Evolutionary conservation across 164 flowering plant genomes (phyloP), one percentile per base, ranked within the genome.

Genomic region (Kalanchoe fedtschenkoi): DNA sequence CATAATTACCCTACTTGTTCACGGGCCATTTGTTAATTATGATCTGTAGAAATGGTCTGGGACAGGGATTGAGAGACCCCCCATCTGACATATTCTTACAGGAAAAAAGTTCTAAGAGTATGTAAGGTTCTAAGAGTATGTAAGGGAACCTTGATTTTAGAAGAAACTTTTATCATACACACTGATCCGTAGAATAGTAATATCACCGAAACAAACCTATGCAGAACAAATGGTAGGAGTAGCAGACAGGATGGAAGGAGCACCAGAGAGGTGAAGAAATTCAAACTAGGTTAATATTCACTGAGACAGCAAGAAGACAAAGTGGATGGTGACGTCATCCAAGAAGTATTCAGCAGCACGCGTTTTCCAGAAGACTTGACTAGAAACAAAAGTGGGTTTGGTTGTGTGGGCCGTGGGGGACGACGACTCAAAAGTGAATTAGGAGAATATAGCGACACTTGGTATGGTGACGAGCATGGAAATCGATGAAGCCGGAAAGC

Each of bases 291-390:
- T 16, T 37, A 37, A 37, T 51, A 29, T 10, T 26, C 33, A 51
- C 3, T 51, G 56, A 32, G 26, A 26, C 56, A 51, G 56, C 30
- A 51, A 51, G 15, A 51, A 4, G 21, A 51, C 56, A 24, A 24
- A 51, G 56, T 51, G 56, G 56, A 17, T 24, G 1, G 16, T 26
- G 56, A 51, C 56, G 56, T 51, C 56, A 51, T 26, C 55, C 56
- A 51, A 51, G 56, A 51, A 26, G 56, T 24, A 26, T 51, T 51
- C 56, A 51, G 26, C 56, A 24, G 56, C 56, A 51, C 56, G 56
- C 56, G 56, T 51, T 51, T 51, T 51, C 10, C 6, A 10, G 32
- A 51, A 51, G 14, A 51, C 13, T 51, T 30, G 56, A 24, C 10
- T 32, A 44, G 26, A 51, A 51, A 29, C 56, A 51, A 51, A 11